Conservation (phyloP, 2,329 filamentous ascomycete species). For the Malbranchea zuffiana region DNA sequence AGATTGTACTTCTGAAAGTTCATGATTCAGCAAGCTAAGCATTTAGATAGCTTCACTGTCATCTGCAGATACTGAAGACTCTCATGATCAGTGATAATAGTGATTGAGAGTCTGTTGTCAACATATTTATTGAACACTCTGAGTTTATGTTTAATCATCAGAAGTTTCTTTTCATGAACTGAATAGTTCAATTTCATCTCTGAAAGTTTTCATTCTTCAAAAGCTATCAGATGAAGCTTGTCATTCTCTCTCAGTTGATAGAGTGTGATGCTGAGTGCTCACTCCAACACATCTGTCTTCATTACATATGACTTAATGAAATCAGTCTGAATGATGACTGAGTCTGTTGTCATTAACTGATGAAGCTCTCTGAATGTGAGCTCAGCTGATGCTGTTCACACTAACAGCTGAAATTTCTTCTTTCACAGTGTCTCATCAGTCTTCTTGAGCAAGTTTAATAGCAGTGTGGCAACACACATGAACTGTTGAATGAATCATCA, state of each 20-base stretch:
- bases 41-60: no score
- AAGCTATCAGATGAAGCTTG: not conserved
- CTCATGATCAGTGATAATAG: not conserved
- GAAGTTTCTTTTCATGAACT: no score
- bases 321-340: conserved; percentile 1
- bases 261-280: not conserved
- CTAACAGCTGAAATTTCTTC: conserved; percentile 1
- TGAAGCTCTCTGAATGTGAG: not conserved
- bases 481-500: conserved; percentile 3
- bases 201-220: not conserved
- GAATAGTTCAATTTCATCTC: not conserved
- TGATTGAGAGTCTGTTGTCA: not conserved
- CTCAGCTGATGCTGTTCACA: not conserved
- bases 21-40: no score
- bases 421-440: conserved; percentile 1
- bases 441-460: conserved; percentile 1
- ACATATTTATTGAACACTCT: not conserved
- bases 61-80: no score
- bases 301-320: not conserved
- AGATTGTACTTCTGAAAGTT: no score
- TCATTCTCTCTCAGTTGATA: not conserved
- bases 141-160: not conserved
- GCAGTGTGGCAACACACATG: not conserved
- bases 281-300: conserved; percentile 1
- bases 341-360: not conserved